Conservation (phyloP, 345 rosid species). For the Lumnitzera littorea region DNA sequence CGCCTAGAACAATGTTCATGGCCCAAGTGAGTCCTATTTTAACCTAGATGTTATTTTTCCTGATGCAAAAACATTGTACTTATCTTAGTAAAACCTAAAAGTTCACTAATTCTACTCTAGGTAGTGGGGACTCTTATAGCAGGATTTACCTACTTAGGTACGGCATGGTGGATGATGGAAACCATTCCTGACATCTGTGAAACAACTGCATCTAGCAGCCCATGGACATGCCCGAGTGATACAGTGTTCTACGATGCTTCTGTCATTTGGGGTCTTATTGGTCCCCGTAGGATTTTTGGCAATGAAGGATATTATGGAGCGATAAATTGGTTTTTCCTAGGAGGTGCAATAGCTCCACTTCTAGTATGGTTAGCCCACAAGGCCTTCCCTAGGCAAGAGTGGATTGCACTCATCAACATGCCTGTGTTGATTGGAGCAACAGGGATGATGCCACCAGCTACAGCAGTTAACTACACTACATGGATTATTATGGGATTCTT, state of each 20-base stretch:
- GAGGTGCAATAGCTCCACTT: slow-evolving; percentile 66
- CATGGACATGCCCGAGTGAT: slow-evolving; percentile 91
- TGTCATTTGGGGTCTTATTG: slow-evolving; percentile 90
- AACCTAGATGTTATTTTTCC: background rate
- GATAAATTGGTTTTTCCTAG: slow-evolving; percentile 87
- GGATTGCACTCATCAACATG: slow-evolving; percentile 90
- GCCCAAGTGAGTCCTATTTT: slow-evolving; percentile 52
- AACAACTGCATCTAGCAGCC: slow-evolving; percentile 46
- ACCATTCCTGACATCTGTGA: slow-evolving; percentile 75
- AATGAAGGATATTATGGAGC: slow-evolving; percentile 68
- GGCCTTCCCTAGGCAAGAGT: slow-evolving; percentile 66
- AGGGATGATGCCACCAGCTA: slow-evolving; percentile 89
- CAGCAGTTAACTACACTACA: slow-evolving; percentile 95
- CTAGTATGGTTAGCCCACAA: slow-evolving; percentile 76
- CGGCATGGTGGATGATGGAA: slow-evolving; percentile 99
- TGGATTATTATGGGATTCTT: slow-evolving; percentile 79
- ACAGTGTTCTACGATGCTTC: slow-evolving; percentile 93
- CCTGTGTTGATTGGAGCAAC: slow-evolving; percentile 83
- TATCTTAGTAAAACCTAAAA: no score
- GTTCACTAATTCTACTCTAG: slow-evolving; percentile 17
- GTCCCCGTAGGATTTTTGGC: slow-evolving; percentile 89
- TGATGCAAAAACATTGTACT: background rate
- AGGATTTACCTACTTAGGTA: slow-evolving; percentile 61
- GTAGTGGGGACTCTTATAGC: slow-evolving; percentile 85
- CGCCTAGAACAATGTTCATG: slow-evolving; percentile 97